Conservation (phyloP, 176 grass and related monocot genomes). For the Poa pratensis region DNA sequence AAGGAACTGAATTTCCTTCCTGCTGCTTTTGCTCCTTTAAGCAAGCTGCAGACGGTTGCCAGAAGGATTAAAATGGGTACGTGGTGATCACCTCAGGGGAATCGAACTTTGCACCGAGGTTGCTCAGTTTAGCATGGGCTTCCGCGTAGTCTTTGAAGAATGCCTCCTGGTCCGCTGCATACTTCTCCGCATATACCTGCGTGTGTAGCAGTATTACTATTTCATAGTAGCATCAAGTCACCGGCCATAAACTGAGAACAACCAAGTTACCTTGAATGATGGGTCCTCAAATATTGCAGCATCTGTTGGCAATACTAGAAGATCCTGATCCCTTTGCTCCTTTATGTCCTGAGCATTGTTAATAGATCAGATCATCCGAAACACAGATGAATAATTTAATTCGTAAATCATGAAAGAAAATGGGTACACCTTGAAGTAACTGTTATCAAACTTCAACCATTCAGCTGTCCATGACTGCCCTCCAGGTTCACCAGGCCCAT, state of each 20-base stretch:
- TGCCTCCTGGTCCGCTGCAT: constrained; percentile 71
- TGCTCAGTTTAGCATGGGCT: constrained; percentile 96
- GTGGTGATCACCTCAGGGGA: constrained; percentile 69
- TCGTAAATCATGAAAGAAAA: constrained; percentile 29
- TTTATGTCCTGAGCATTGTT: constrained; percentile 79
- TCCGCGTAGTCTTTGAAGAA: constrained; percentile 96
- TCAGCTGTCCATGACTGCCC: constrained; percentile 94
- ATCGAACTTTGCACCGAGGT: constrained; percentile 88
- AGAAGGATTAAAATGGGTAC: constrained; percentile 16
- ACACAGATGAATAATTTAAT: constrained; percentile 6
- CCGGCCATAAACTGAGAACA: constrained; percentile 1
- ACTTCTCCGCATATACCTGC: constrained; percentile 84
- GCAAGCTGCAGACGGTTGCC: constrained; percentile 6
- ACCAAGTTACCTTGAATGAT: constrained; percentile 69
- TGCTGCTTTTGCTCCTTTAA: neutral
- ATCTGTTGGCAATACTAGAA: constrained; percentile 90
- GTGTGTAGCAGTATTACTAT: constrained; percentile 19
- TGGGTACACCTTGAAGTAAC: constrained; percentile 74
- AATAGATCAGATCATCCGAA: constrained; percentile 20
- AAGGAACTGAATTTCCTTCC: neutral
- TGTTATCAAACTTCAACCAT: constrained; percentile 99
- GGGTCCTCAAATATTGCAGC: constrained; percentile 88
- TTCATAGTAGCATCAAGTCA: neutral
- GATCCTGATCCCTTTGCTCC: constrained; percentile 77
- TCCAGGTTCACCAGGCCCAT: constrained; percentile 94